phyloP scores from a whole-genome alignment of 2,329 filamentous ascomycete species.

The Bipolaris zeicola region DNA sequence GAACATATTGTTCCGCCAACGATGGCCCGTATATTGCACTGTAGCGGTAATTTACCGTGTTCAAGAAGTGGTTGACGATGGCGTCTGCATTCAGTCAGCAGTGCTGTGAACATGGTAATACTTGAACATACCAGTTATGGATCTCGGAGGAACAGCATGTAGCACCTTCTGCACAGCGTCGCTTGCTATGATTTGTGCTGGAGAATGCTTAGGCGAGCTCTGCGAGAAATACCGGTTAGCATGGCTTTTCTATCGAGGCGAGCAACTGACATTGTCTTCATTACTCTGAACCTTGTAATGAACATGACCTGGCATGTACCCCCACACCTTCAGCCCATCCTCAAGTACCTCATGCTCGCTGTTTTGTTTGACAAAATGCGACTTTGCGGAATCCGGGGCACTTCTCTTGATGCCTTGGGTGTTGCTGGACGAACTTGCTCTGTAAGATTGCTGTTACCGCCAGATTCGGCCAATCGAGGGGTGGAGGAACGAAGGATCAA shows the following conservation, averaged over 20 bases:
- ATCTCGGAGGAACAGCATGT: constrained; percentile 39
- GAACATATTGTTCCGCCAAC: constrained; percentile 53
- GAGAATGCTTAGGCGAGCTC: constrained; percentile 10
- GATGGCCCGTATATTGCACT: constrained; percentile 55
- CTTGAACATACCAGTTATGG: constrained; percentile 33
- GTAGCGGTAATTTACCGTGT: constrained; percentile 54
- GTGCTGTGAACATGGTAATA: neutral
- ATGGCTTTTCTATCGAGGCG: neutral
- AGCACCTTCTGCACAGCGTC: constrained; percentile 42
- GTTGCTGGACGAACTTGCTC: constrained; percentile 20
- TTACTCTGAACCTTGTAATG: constrained; percentile 35
- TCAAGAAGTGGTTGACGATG: constrained; percentile 55
- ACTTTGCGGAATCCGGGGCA: constrained; percentile 15
- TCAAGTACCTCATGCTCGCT: constrained; percentile 21
- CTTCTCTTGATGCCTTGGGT: constrained; percentile 31
- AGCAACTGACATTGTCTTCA: constrained; percentile 22
- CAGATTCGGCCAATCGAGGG: neutral
- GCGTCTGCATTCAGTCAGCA: constrained; percentile 44
- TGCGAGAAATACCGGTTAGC: constrained; percentile 8
- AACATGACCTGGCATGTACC: constrained; percentile 46
- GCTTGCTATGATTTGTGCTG: constrained; percentile 26
- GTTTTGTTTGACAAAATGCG: constrained; percentile 4
- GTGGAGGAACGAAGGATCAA: neutral
- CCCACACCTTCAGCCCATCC: constrained; percentile 42
- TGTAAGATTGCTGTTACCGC: constrained; percentile 13